Evolutionary conservation across 257 asterid species (phyloP), one percentile per base, ranked within the genome.

Genomic region (Plantago ovata): DNA sequence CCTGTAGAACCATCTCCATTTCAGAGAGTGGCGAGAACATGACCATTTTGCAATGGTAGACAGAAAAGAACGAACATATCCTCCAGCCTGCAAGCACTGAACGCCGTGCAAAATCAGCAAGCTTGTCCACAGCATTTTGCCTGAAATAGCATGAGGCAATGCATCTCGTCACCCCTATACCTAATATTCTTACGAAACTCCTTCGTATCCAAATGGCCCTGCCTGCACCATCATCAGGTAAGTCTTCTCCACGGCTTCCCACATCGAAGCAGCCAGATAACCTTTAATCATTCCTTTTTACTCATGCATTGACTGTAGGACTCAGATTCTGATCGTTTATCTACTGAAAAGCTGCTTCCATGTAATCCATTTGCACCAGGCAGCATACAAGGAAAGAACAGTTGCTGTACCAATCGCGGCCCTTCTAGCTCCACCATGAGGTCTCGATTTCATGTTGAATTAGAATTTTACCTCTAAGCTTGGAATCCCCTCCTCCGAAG

Each of bases 11-110:
- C 48, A 53, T 67, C 72, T 92, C 98, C 98, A 92, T 92, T 60
- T 92, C 98, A 41, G 75, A 20, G 61, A 92, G 72, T 42, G 94
- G 90, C 81, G 84, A 42, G 69, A 84, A 92, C 95, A 92, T 62
- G 11, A 86, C 87, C 95, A 88, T 92, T 78, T 75, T 76, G 77
- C 89, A 74, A 74, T 85, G 98, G 77, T 92, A 92, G 49, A 84
- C n/a, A n/a, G n/a, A n/a, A n/a, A 81, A 49, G 91, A 80, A 56
- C 95, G 75, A 60, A n/a, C 94, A 79, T 15, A 62, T 55, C 76
- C 48, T 85, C 96, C 96, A 92, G n/a, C 91, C 98, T 22, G 83
- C 86, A 63, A 39, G 33, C 55, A 84, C 91, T 9, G 97, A 91
- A 21, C 68, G 81, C 52, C 21, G 67, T 53, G 80, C 74, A 66